Percentiles rank a stretch among this genome's conserved stretches.
Evolutionary conservation across 176 grass and related monocot genomes (phyloP).

Genomic region (Phoenix roebelenii): DNA sequence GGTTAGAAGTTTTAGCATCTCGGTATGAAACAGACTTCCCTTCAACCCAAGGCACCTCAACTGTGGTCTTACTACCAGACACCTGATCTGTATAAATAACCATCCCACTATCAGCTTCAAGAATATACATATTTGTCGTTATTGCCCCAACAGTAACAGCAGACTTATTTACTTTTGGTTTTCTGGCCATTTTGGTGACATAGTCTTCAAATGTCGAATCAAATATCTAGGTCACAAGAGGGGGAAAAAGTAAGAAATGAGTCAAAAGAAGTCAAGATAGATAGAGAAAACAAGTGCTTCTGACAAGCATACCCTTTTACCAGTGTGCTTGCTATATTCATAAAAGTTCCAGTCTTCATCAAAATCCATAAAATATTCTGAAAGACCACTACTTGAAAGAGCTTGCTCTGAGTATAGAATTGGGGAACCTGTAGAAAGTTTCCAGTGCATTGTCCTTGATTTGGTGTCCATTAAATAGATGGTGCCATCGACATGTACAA

Average conservation of each 20-base stretch:
- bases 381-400: constrained; percentile 14
- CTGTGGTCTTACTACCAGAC: constrained; percentile 39
- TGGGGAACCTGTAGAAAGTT: constrained; percentile 41
- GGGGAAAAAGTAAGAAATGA: constrained; percentile 7
- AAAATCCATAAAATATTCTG: constrained; percentile 42
- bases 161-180: constrained; percentile 70
- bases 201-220: constrained; percentile 80
- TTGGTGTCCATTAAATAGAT: constrained; percentile 35
- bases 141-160: constrained; percentile 79
- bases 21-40: constrained; percentile 35
- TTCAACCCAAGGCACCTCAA: constrained; percentile 36
- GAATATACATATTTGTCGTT: constrained; percentile 54
- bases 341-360: constrained; percentile 18
- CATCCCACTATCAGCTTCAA: constrained; percentile 68
- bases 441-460: constrained; percentile 30
- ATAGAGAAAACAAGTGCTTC: neutral
- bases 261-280: neutral
- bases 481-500: constrained; percentile 37
- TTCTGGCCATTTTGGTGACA: constrained; percentile 27
- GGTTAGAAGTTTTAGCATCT: constrained; percentile 28
- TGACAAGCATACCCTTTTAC: constrained; percentile 39
- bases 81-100: constrained; percentile 57
- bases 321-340: constrained; percentile 33
- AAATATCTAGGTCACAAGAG: constrained; percentile 36
- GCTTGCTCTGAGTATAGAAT: constrained; percentile 23